Evolutionary conservation across 2,329 filamentous ascomycete genomes (phyloP).

Genomic region (Aspergillus sp.): DNA sequence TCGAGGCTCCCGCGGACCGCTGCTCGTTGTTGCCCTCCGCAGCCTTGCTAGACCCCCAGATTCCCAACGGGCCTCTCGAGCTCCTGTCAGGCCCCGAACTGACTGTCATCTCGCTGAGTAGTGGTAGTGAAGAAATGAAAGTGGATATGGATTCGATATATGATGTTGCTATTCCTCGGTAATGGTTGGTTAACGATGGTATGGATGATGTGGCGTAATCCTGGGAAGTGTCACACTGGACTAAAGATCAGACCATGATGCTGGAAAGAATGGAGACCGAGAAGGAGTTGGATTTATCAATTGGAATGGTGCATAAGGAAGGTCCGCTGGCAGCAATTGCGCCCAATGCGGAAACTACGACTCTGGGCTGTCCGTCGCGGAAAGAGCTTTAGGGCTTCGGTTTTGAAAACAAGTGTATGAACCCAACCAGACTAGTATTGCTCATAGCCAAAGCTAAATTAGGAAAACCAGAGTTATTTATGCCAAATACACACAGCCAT

Average conservation of each 20-base stretch:
- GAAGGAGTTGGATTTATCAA: neutral
- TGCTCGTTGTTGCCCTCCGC: constrained; percentile 7
- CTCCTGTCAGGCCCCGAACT: constrained; percentile 12
- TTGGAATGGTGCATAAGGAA: neutral
- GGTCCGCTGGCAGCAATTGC: neutral
- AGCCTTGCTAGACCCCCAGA: constrained; percentile 16
- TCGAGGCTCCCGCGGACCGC: constrained; percentile 13
- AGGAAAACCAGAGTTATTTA: too few species aligned
- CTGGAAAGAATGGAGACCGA: neutral
- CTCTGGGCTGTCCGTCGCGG: neutral
- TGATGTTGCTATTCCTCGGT: neutral
- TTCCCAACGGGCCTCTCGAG: constrained; percentile 20
- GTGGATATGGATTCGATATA: neutral
- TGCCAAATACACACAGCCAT: neutral
- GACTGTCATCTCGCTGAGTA: constrained; percentile 14
- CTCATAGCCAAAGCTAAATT: neutral
- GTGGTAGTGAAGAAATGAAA: neutral
- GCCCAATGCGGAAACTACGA: neutral
- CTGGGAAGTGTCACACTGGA: neutral
- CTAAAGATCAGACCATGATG: neutral
- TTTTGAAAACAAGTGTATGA: neutral
- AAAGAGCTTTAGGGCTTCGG: neutral
- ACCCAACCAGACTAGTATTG: neutral
- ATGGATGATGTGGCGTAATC: neutral
- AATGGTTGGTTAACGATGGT: constrained; percentile 1